Base-by-base conservation (phyloP, 1,284 basidiomycete species). In the Trametes polyzona region DNA sequence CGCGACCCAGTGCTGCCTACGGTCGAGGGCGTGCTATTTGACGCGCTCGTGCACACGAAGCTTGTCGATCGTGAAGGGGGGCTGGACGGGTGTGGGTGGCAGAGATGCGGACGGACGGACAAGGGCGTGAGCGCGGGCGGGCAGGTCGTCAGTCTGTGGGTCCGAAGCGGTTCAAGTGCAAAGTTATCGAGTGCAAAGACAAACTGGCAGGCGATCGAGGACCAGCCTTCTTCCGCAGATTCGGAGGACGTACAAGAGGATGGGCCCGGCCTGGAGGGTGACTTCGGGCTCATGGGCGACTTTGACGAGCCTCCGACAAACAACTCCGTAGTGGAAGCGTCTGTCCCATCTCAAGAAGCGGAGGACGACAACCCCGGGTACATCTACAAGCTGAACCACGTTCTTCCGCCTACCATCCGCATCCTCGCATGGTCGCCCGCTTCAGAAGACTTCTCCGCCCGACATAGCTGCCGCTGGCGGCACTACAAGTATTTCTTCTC, bases 401-500 rank as follows among this genome's bases (percentile, higher is more conserved):
- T 97, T 36, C 86, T 99, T 0, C 97, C 96, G 0, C 80, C 86
- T 0, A 91, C 93, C 0, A 95, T 99, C 67, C 88, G 95, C 21
- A 77, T 98, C n/a, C 81, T 96, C 50, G 95, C 93, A 3, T 99
- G 96, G 96, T 95, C 95, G 3, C 94, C 96, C 10, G 88, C 98
- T n/a, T 71, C 83, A 0, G 69, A 82, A 6, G 71, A 76, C 32
- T 99, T 99, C 72, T 95, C 95, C 35, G 87, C 96, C 2, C 86
- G 96, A 2, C 96, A 93, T 76, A 90, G 88, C 21, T 98, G 96
- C 76, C 78, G 76, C 55, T 88, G 85, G 67, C 80, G 96, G 32
- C 96, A 99, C 72, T 99, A 99, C 86, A 98, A 98, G 72, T 99
- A 99, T 76, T 96, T 98, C 72, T 99, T 98, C 78, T 79, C 81